phyloP scores from a whole-genome alignment of 2,329 filamentous ascomycete genomes.

The Aspergillus sp. region DNA sequence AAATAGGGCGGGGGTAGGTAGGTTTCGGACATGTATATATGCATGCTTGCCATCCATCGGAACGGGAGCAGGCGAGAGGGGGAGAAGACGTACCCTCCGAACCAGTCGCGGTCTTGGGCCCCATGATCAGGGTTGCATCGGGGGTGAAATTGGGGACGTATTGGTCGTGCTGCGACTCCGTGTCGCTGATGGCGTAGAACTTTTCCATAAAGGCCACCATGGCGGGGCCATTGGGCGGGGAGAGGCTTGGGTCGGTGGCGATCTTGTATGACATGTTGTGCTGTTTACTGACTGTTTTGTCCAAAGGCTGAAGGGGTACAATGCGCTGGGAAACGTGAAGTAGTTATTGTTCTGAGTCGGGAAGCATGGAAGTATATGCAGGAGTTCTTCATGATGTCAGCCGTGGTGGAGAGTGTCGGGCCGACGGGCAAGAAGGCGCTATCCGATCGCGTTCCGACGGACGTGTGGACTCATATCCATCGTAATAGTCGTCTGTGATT shows the following conservation, averaged over 20 bases:
- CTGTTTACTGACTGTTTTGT: neutral
- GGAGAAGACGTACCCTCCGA: conserved; percentile 24
- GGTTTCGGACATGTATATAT: neutral
- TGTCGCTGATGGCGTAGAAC: conserved; percentile 37
- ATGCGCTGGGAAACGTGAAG: neutral
- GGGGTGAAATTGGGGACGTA: conserved; percentile 34
- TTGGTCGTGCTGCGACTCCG: conserved; percentile 31
- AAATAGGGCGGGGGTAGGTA: neutral
- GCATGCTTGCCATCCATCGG: neutral
- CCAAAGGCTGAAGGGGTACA: neutral
- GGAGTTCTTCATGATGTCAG: conserved; percentile 3
- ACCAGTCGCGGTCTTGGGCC: conserved; percentile 32
- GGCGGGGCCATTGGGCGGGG: conserved; percentile 21
- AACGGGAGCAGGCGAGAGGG: neutral
- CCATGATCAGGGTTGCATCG: conserved; percentile 39
- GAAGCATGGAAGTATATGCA: neutral
- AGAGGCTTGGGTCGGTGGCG: conserved; percentile 21
- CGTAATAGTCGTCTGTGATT: too few relatives aligned
- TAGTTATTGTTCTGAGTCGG: neutral
- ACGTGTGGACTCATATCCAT: neutral
- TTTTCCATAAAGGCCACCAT: conserved; percentile 33
- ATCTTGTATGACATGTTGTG: conserved; percentile 34
- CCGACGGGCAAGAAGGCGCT: conserved; percentile 9
- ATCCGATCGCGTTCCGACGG: conserved; percentile 12
- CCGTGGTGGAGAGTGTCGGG: conserved; percentile 7